A percentile compares a stretch with the other conserved stretches of the same genome.
Conservation (phyloP, 164 flowering plant genomes). For the Vitis vinifera region ASM3070453v1 NC_081822.1:33797501-33798000, state of each 20-base stretch:
- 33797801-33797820: constrained; percentile 22
- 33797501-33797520: background rate
- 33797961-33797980: constrained; percentile 18
- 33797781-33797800: constrained; percentile 22
- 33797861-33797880: constrained; percentile 7
- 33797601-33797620: constrained; percentile 44
- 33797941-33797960: constrained; percentile 61
- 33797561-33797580: constrained; percentile 20
- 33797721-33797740: constrained; percentile 28
- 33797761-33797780: constrained; percentile 17
- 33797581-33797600: constrained; percentile 44
- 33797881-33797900: constrained; percentile 42
- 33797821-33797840: background rate
- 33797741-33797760: constrained; percentile 12
- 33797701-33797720: constrained; percentile 28
- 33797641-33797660: constrained; percentile 41
- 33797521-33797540: background rate
- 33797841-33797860: background rate
- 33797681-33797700: constrained; percentile 33
- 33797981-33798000: constrained; percentile 1
- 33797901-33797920: constrained; percentile 57
- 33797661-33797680: constrained; percentile 40
- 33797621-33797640: constrained; percentile 37
- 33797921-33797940: constrained; percentile 64
- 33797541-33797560: background rate